A percentile compares a stretch with the other conserved stretches of the same genome.
Conservation (phyloP, 176 grass and related monocot species). For the Aegilops bicornis region DNA sequence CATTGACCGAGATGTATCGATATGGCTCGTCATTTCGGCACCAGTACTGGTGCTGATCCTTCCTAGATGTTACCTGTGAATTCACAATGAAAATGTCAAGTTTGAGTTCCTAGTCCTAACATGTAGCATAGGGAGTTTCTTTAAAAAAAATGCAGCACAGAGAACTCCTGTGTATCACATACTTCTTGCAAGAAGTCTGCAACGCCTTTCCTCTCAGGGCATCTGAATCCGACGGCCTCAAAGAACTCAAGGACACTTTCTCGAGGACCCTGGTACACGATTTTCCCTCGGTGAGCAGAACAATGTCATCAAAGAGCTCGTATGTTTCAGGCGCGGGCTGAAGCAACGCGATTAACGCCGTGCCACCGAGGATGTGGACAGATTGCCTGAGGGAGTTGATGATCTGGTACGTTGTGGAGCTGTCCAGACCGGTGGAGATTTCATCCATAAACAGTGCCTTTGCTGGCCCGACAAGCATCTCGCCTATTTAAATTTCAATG, state of each 20-base stretch:
- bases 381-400: slow-evolving; percentile 86
- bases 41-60: slow-evolving; percentile 97
- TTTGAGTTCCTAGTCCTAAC: slow-evolving; percentile 1
- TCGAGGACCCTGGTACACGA: slow-evolving; percentile 90
- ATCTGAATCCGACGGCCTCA: slow-evolving; percentile 83
- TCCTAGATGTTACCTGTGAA: slow-evolving; percentile 85
- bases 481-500: slow-evolving; percentile 48
- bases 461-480: slow-evolving; percentile 97
- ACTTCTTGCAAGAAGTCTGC: slow-evolving; percentile 98
- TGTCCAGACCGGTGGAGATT: slow-evolving; percentile 90
- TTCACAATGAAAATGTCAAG: slow-evolving; percentile 24
- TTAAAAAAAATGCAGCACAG: neutral
- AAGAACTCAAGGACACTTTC: slow-evolving; percentile 84
- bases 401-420: slow-evolving; percentile 93
- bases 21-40: slow-evolving; percentile 46
- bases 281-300: slow-evolving; percentile 85
- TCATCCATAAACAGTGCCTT: slow-evolving; percentile 98
- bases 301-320: slow-evolving; percentile 82
- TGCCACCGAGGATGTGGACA: slow-evolving; percentile 82
- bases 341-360: slow-evolving; percentile 85
- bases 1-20: slow-evolving; percentile 74
- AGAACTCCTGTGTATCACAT: slow-evolving; percentile 19
- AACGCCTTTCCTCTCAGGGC: slow-evolving; percentile 87
- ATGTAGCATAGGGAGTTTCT: neutral
- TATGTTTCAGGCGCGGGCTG: slow-evolving; percentile 94